phyloP scores from a whole-genome alignment of 2,329 filamentous ascomycete genomes.

The Curvularia eragrostidis region DNA sequence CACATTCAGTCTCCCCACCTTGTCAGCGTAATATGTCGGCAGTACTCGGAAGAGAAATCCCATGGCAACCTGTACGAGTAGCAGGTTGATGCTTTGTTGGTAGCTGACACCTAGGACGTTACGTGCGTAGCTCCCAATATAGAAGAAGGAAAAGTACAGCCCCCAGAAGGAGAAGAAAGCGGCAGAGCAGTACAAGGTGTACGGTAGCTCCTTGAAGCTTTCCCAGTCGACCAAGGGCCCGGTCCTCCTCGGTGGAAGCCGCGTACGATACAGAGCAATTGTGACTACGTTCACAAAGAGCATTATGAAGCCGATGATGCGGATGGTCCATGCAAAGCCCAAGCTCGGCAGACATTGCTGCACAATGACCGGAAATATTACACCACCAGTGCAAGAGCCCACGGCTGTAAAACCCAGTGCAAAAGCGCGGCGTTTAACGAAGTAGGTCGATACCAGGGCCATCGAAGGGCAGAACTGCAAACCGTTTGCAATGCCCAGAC shows the following conservation, averaged over 20 bases:
- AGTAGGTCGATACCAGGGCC: slow-evolving; percentile 58
- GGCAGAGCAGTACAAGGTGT: slow-evolving; percentile 45
- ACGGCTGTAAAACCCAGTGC: slow-evolving; percentile 40
- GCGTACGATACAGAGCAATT: slow-evolving; percentile 46
- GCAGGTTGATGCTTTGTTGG: slow-evolving; percentile 59
- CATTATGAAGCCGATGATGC: slow-evolving; percentile 67
- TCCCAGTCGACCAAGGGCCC: slow-evolving; percentile 52
- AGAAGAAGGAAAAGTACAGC: slow-evolving; percentile 56
- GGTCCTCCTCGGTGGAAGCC: slow-evolving; percentile 51
- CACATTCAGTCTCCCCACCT: slow-evolving; percentile 55
- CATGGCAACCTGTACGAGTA: slow-evolving; percentile 61
- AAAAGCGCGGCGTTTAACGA: slow-evolving; percentile 38
- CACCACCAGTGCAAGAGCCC: slow-evolving; percentile 40
- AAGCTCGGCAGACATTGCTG: slow-evolving; percentile 39
- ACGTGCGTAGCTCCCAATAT: slow-evolving; percentile 52
- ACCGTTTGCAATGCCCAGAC: slow-evolving; percentile 61
- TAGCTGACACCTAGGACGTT: slow-evolving; percentile 57
- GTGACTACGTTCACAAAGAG: slow-evolving; percentile 50
- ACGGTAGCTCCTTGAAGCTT: slow-evolving; percentile 52
- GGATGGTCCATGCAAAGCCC: slow-evolving; percentile 68
- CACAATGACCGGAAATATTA: slow-evolving; percentile 44
- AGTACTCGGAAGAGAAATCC: slow-evolving; percentile 58
- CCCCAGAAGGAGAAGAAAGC: slow-evolving; percentile 50
- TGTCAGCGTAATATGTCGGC: slow-evolving; percentile 53
- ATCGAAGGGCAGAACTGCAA: slow-evolving; percentile 62